A percentile compares a stretch with the other conserved stretches of the same genome.
These are phyloP conservation scores for Flaveria trinervia DNA, from an alignment of 129 eudicot genomes.

Conservation along the genomic window DNA sequence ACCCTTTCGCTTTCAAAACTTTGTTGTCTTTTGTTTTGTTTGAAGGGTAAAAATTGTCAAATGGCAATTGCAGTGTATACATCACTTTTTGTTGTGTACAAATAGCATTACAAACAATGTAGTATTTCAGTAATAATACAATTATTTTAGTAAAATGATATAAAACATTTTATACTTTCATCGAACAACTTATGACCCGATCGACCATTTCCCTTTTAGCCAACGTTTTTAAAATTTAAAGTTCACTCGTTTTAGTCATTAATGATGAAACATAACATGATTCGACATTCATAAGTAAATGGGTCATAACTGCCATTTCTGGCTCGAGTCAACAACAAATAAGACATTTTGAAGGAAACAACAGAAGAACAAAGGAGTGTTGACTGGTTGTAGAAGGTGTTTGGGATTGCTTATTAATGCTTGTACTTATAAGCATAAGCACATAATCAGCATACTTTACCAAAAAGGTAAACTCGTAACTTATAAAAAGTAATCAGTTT, in stretches of 20 bases:
- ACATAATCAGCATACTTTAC: conserved; percentile 2
- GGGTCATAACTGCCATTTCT: not conserved
- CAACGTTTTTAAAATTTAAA: not conserved
- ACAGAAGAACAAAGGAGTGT: not conserved
- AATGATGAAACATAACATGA: not conserved
- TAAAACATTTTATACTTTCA: not conserved
- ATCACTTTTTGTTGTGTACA: not conserved
- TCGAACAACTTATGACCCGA: not conserved
- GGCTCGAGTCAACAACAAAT: not conserved
- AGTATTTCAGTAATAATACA: not conserved
- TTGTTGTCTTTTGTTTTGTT: not conserved
- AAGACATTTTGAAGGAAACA: not conserved
- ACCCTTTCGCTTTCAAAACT: not conserved
- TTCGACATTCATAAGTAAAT: not conserved
- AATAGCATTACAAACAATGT: not conserved
- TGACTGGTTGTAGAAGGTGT: not conserved
- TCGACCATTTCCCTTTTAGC: not conserved
- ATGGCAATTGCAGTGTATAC: not conserved
- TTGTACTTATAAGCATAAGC: not conserved
- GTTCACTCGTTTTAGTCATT: not conserved
- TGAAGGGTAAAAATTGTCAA: not conserved
- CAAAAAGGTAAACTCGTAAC: not conserved
- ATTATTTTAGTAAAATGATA: not conserved
- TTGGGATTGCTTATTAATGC: not conserved
- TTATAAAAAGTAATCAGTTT: not conserved